phyloP scores from a whole-genome alignment of 257 asterid species.

The Osmanthus fragrans region DNA sequence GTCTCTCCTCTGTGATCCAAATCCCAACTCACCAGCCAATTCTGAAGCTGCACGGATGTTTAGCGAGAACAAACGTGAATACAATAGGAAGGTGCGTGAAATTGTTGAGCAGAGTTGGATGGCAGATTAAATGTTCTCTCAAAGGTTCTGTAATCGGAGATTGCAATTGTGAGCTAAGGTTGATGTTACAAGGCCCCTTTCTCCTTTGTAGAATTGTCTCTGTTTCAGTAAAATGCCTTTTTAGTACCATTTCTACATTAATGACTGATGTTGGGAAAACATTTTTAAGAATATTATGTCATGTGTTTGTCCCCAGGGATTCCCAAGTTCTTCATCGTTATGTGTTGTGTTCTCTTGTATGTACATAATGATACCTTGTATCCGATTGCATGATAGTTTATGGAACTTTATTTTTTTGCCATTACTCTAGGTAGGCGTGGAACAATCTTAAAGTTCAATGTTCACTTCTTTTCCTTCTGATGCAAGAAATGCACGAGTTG shows the following conservation, averaged over 20 bases:
- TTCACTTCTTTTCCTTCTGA: background rate
- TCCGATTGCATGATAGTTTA: conserved; percentile 27
- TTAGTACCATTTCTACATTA: conserved; percentile 20
- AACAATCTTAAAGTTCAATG: background rate
- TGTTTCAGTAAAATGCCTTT: conserved; percentile 28
- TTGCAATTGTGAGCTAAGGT: conserved; percentile 20
- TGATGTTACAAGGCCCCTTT: conserved; percentile 28
- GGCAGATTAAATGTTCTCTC: conserved; percentile 55
- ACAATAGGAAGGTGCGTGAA: conserved; percentile 90
- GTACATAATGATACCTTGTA: conserved; percentile 51
- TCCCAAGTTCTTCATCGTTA: conserved; percentile 29
- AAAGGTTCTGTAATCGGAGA: conserved; percentile 17
- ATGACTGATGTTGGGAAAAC: conserved; percentile 31
- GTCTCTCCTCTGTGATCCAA: conserved; percentile 89
- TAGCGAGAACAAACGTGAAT: conserved; percentile 88
- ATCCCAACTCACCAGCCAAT: conserved; percentile 92
- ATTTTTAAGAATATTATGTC: conserved; percentile 29
- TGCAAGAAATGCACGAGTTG: background rate
- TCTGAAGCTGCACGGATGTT: conserved; percentile 92
- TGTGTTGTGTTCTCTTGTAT: conserved; percentile 31
- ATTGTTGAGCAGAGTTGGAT: conserved; percentile 96
- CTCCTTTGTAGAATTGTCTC: conserved; percentile 38
- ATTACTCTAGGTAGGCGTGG: background rate
- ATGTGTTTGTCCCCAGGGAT: conserved; percentile 33
- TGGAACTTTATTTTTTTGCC: background rate